A percentile compares a stretch with the other conserved stretches of the same genome.
These are phyloP conservation scores for Naganishia randhawae DNA, from an alignment of 768 basidiomycete species.

Conservation along the genomic window DNA sequence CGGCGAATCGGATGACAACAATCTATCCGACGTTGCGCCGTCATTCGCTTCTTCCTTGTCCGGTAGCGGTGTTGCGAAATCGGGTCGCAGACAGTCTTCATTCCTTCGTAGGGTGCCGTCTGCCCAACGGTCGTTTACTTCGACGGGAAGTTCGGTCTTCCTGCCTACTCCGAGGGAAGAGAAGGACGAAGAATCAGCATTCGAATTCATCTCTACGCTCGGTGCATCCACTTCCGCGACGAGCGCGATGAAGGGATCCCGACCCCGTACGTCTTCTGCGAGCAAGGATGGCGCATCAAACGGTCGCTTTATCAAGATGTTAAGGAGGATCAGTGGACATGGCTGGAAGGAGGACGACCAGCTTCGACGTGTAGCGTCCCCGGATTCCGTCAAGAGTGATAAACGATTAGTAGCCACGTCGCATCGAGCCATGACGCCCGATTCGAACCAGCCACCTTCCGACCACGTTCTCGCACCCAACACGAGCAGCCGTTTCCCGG, in stretches of 20 bases:
- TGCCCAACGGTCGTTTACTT: conserved; percentile 14
- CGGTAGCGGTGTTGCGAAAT: background rate
- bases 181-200: conserved; percentile 6
- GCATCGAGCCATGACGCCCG: background rate
- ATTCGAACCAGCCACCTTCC: background rate
- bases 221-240: background rate
- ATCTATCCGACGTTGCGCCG: conserved; percentile 14
- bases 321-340: conserved; percentile 7
- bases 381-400: background rate
- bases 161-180: conserved; percentile 10
- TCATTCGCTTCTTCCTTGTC: conserved; percentile 13
- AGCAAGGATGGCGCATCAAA: conserved; percentile 6
- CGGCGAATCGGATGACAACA: conserved; percentile 18
- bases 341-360: background rate
- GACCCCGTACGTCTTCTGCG: conserved; percentile 2
- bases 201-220: background rate
- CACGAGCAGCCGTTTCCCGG: background rate
- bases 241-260: background rate
- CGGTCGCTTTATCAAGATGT: conserved; percentile 9
- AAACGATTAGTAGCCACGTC: background rate
- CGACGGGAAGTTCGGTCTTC: conserved; percentile 3
- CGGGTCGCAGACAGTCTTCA: background rate
- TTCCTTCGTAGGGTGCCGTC: background rate
- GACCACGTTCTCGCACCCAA: background rate
- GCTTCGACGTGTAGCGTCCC: background rate